Evolutionary conservation across 129 eudicot species (phyloP).

Genomic region (carrot (Daucus carota)): DNA sequence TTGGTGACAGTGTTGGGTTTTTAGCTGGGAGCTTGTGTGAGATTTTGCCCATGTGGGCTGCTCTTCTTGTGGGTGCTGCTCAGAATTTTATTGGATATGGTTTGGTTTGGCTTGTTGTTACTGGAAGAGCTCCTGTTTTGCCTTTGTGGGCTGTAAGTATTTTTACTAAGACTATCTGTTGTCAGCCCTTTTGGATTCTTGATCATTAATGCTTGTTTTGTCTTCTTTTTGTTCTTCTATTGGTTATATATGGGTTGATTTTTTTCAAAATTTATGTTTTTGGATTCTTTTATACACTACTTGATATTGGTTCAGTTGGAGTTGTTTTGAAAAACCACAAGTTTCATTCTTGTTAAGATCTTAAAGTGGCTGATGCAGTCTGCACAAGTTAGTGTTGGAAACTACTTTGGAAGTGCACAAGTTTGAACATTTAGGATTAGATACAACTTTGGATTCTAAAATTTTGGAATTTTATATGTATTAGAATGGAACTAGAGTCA

Average conservation of each 20-base stretch:
- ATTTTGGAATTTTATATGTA: not conserved
- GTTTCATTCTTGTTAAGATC: not conserved
- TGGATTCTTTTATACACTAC: not conserved
- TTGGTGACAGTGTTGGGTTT: slow-evolving; percentile 94
- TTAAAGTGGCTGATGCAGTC: not conserved
- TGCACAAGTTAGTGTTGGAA: not conserved
- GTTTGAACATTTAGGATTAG: not conserved
- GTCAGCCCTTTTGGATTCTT: not conserved
- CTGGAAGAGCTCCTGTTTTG: slow-evolving; percentile 61
- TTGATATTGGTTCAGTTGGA: not conserved
- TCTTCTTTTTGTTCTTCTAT: not conserved
- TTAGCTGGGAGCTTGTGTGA: slow-evolving; percentile 91
- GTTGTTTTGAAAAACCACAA: not conserved
- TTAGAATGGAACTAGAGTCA: not conserved
- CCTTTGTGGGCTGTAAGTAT: slow-evolving; percentile 96
- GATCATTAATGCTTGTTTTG: not conserved
- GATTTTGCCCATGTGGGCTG: slow-evolving; percentile 83
- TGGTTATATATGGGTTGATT: not conserved
- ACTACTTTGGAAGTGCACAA: not conserved
- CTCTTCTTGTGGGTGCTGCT: slow-evolving; percentile 74
- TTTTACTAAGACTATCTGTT: not conserved
- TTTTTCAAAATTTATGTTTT: not conserved
- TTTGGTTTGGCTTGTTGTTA: slow-evolving; percentile 85
- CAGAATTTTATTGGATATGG: slow-evolving; percentile 94
- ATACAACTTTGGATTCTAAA: not conserved